Percentiles rank a stretch among this genome's conserved stretches.
Conservation (phyloP, 805 yeast genomes). For the Wickerhamomyces queroliae region DNA sequence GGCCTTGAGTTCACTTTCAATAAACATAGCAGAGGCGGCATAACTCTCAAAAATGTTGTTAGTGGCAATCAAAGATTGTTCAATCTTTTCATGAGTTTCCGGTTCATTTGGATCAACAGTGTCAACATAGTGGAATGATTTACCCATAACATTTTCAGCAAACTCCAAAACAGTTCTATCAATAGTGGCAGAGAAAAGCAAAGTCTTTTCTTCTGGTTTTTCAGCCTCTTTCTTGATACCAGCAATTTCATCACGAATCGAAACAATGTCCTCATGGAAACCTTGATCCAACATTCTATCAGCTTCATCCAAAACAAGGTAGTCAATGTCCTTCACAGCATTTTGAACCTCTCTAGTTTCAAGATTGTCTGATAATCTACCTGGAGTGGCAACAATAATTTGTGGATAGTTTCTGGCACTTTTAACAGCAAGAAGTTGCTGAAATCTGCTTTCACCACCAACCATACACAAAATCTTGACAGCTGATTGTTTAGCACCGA, state of each 20-base stretch:
- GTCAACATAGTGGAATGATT: conserved; percentile 56
- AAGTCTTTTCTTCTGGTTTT: conserved; percentile 41
- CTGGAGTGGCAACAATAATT: conserved; percentile 85
- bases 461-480: conserved; percentile 48
- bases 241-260: conserved; percentile 46
- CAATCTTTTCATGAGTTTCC: conserved; percentile 73
- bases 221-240: conserved; percentile 24
- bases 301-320: conserved; percentile 85
- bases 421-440: conserved; percentile 30
- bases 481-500: conserved; percentile 12
- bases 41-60: conserved; percentile 50
- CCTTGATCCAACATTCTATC: conserved; percentile 82
- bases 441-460: conserved; percentile 53
- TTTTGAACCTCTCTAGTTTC: conserved; percentile 36
- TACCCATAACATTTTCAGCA: conserved; percentile 55
- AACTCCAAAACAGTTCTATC: conserved; percentile 60
- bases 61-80: conserved; percentile 58
- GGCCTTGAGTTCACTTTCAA: conserved; percentile 33
- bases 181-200: conserved; percentile 86
- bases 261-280: conserved; percentile 59
- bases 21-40: conserved; percentile 48
- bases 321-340: conserved; percentile 46
- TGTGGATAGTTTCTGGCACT: conserved; percentile 38
- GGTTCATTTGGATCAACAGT: conserved; percentile 71
- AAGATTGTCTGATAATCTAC: conserved; percentile 66